A percentile compares a stretch with the other conserved stretches of the same genome.
Evolutionary conservation across 345 rosid species (phyloP).

Genomic region (Salix viminalis): DNA sequence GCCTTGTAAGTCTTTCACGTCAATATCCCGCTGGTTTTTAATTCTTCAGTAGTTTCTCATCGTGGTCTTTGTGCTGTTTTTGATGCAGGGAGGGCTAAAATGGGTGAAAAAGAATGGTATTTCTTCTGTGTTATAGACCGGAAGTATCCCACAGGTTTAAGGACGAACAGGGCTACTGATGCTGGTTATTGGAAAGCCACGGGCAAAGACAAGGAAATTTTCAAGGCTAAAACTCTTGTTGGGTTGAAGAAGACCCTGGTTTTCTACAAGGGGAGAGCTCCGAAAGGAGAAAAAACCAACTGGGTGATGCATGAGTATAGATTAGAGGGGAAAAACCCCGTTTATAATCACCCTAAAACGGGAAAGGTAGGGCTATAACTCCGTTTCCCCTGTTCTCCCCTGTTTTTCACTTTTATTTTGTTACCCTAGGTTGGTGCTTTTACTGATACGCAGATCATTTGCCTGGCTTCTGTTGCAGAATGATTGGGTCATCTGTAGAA

Average conservation of each 20-base stretch:
- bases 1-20: conserved; percentile 38
- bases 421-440: not conserved
- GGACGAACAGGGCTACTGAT: conserved; percentile 25
- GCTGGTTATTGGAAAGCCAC: conserved; percentile 23
- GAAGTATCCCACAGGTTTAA: conserved; percentile 66
- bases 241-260: conserved; percentile 27
- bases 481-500: conserved; percentile 80
- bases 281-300: conserved; percentile 16
- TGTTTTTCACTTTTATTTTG: not conserved
- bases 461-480: conserved; percentile 40
- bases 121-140: conserved; percentile 73
- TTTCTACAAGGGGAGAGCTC: conserved; percentile 23
- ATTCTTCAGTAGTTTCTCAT: not conserved
- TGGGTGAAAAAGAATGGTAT: conserved; percentile 59
- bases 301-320: conserved; percentile 30
- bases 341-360: conserved; percentile 13
- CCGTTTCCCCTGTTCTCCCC: not conserved
- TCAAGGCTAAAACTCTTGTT: conserved; percentile 13
- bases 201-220: conserved; percentile 24
- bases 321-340: conserved; percentile 13
- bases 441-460: not conserved
- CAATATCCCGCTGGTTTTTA: not conserved
- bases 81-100: conserved; percentile 21
- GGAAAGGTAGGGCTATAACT: not conserved
- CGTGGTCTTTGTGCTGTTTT: not conserved